Conservation (phyloP, 2,329 filamentous ascomycete species). For the Onygenales sp. region DNA sequence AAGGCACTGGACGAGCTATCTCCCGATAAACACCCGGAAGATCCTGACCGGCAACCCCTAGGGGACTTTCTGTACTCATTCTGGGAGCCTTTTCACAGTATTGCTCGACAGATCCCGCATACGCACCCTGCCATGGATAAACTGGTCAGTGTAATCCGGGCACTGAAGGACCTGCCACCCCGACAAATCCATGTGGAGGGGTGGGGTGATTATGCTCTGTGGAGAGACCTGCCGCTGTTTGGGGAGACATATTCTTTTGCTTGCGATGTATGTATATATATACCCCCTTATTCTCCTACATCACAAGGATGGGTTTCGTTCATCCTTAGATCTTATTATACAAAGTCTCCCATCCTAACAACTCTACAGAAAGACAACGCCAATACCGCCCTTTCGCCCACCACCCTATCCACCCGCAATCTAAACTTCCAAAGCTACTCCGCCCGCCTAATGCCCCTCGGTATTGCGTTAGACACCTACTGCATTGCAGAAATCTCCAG, state of each 20-base stretch:
- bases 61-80: conserved; percentile 1
- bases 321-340: not conserved
- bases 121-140: conserved; percentile 3
- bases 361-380: not conserved
- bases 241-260: not conserved
- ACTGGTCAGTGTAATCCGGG: not conserved
- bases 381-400: not conserved
- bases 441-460: not conserved
- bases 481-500: conserved; percentile 3
- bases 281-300: not conserved
- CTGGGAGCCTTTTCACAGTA: conserved; percentile 1
- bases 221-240: conserved; percentile 5
- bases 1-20: not conserved
- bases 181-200: not conserved
- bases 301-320: not conserved
- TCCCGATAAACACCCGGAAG: not conserved
- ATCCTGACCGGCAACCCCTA: not conserved
- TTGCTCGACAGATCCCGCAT: conserved; percentile 4
- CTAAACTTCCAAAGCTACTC: conserved; percentile 4
- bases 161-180: not conserved
- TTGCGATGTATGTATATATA: not conserved
- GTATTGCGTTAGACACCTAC: not conserved
- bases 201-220: conserved; percentile 1
- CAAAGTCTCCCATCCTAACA: not conserved
- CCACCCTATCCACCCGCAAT: not conserved